phyloP scores from a whole-genome alignment of 2,329 filamentous ascomycete genomes.

The Penicillium corylophilum region DNA sequence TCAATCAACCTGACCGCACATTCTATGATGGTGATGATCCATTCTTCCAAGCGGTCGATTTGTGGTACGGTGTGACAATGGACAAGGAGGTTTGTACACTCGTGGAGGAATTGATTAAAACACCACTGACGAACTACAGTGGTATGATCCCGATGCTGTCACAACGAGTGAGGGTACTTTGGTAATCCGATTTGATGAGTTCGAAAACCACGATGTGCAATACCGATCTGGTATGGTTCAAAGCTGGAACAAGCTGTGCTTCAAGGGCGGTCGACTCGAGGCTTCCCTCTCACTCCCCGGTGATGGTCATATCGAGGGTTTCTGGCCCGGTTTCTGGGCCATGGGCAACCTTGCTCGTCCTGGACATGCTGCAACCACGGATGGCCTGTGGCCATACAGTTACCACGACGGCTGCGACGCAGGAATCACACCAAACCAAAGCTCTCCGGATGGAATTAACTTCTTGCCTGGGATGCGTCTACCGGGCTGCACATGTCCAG shows the following conservation, averaged over 20 bases:
- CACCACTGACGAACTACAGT: conserved; percentile 42
- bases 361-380: conserved; percentile 67
- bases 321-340: conserved; percentile 75
- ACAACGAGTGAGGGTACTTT: conserved; percentile 62
- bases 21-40: conserved; percentile 72
- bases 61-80: conserved; percentile 71
- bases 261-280: conserved; percentile 69
- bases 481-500: conserved; percentile 65
- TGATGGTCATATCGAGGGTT: conserved; percentile 63
- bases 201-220: conserved; percentile 63
- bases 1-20: conserved; percentile 64
- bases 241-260: conserved; percentile 72
- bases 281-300: conserved; percentile 70
- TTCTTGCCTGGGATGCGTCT: conserved; percentile 68
- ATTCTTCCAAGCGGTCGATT: conserved; percentile 65
- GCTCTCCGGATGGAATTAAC: conserved; percentile 64
- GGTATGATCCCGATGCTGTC: conserved; percentile 69
- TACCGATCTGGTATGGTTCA: conserved; percentile 74
- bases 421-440: conserved; percentile 72
- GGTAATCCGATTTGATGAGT: conserved; percentile 64
- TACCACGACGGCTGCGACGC: conserved; percentile 68
- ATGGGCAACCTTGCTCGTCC: conserved; percentile 72
- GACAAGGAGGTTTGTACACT: conserved; percentile 59
- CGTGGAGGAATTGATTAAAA: background rate
- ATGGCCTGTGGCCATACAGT: conserved; percentile 73